Base-by-base conservation (phyloP, 495 filamentous ascomycete genomes). In the Penicillium maclennaniae region DNA sequence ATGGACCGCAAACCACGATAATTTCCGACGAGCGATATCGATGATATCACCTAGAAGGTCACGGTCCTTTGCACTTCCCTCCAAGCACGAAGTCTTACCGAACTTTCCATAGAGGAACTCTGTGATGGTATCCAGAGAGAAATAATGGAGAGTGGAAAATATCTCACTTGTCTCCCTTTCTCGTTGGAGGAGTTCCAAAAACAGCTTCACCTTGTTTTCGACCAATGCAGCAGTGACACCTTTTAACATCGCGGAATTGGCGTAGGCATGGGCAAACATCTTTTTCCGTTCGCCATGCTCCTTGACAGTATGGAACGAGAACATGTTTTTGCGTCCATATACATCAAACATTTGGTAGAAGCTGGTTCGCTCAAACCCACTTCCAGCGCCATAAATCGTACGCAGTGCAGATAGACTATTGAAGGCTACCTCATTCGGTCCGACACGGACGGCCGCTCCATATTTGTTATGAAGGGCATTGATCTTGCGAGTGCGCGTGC, bases 291-390 rank as follows among this genome's bases (percentile, higher is more conserved):
- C 63, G 2, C 47, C 62, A 58, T 76, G 73, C 7, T 65, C 57
- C 21, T 54, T 56, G 0, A 52, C 47, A 1, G 56, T 53, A 1
- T 43, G 28, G 53, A 75, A 74, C 0, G 68, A 63, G 27, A 77
- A 75, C 43, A 77, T 45, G 21, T 70, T 69, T 43, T 63, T 49
- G 3, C 60, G 47, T 2, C 69, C 71, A 38, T 74, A 75, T 0
- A 60, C 67, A 28, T 70, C 67, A 45, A 77, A 77, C 66, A 76
- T 75, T 8, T 58, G 59, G 40, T 77, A 77, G 51, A 74, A 77
- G 0, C 37, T 17, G 0, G 68, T 65, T 15, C 74, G 21, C 37
- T 69, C 67, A 49, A 74, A 77, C 2, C 59, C 62, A 27, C 59
- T 69, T 1, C 74, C 72, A 2, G 74, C 69, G 1, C 74, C 74